A percentile compares a stretch with the other conserved stretches of the same genome.
These are phyloP conservation scores for Candida freyschussii DNA, from an alignment of 1,139 yeast species.

Conservation along the genomic window DNA sequence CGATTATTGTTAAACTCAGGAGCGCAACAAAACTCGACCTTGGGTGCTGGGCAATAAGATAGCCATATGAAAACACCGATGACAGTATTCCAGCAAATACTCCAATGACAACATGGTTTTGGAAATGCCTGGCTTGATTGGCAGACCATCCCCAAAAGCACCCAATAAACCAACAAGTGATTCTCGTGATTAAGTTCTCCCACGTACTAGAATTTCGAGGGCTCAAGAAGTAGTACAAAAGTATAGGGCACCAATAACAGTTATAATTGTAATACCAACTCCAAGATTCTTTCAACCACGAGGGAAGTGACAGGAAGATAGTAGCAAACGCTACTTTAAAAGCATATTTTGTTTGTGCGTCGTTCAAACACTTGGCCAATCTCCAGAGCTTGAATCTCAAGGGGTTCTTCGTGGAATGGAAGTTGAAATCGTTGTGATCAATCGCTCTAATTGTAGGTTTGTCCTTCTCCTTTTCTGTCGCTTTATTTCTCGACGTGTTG, in stretches of 20 bases:
- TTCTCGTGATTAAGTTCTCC: slow-evolving; percentile 32
- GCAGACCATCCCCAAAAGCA: slow-evolving; percentile 45
- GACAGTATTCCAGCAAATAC: slow-evolving; percentile 35
- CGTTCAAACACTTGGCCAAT: slow-evolving; percentile 30
- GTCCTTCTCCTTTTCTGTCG: slow-evolving; percentile 8
- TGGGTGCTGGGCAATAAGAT: slow-evolving; percentile 31
- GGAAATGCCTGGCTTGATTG: slow-evolving; percentile 34
- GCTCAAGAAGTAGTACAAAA: slow-evolving; percentile 33
- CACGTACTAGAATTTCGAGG: slow-evolving; percentile 42
- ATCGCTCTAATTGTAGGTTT: slow-evolving; percentile 30
- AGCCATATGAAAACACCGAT: slow-evolving; percentile 32
- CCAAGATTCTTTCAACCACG: slow-evolving; percentile 36
- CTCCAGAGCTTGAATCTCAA: slow-evolving; percentile 36
- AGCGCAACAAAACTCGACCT: slow-evolving; percentile 40
- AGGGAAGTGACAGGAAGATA: slow-evolving; percentile 37
- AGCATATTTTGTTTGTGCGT: slow-evolving; percentile 39
- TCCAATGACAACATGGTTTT: slow-evolving; percentile 33
- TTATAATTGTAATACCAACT: slow-evolving; percentile 39
- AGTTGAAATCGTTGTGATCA: slow-evolving; percentile 35
- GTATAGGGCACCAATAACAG: slow-evolving; percentile 39
- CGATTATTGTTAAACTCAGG: slow-evolving; percentile 36
- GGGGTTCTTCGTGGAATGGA: slow-evolving; percentile 32
- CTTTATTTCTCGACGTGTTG: slow-evolving; percentile 32
- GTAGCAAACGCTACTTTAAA: slow-evolving; percentile 35
- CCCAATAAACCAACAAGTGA: slow-evolving; percentile 35